Base-by-base conservation (phyloP, 345 rosid species). In the Salix udensis region DNA sequence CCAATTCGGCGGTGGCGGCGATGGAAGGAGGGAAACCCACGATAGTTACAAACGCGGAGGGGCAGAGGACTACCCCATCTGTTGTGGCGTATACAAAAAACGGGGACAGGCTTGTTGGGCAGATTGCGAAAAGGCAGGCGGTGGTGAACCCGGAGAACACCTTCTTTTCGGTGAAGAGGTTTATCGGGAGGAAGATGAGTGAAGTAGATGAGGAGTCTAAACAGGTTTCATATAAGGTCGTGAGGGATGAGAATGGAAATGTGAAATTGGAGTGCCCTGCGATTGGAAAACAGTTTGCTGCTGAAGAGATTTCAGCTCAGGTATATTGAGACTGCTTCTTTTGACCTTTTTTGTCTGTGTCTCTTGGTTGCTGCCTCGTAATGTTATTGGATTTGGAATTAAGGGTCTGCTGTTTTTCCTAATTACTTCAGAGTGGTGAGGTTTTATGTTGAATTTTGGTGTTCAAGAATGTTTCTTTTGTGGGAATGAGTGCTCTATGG, bases 1-100 rank as follows among this genome's bases (percentile, higher is more conserved):
- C 98, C 12, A 96, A 96, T 75, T 96, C 99, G 21, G 98, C 98
- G 0, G 99, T 92, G 39, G 99, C 99, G 40, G 99, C 98, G 0
- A 96, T 96, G 98, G 99, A 96, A 82, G 99, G 99, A 70, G 99
- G 99, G 26, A 92, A 96, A 78, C 98, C 97, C 4, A 96, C 99
- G 34, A 96, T 96, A 67, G 97, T 96, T 16, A 91, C 98, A 2
- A 94, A 96, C 78, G 97, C 93, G 0, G 99, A 96, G 77, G 99
- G 99, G 23, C 99, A 96, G 79, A 86, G 99, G 65, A 96, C 99
- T 55, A 94, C 99, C 23, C 98, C 99, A 6, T 94, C 98, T 0
- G 99, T 96, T 24, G 99, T 92, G 75, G 99, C 99, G 5, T 96
- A 96, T 71, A 89, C 98, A 0, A 91, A 91, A 83, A 87, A 73